Conservation (phyloP, 352 stramenopile species). For the Phytophthora syringae region DNA sequence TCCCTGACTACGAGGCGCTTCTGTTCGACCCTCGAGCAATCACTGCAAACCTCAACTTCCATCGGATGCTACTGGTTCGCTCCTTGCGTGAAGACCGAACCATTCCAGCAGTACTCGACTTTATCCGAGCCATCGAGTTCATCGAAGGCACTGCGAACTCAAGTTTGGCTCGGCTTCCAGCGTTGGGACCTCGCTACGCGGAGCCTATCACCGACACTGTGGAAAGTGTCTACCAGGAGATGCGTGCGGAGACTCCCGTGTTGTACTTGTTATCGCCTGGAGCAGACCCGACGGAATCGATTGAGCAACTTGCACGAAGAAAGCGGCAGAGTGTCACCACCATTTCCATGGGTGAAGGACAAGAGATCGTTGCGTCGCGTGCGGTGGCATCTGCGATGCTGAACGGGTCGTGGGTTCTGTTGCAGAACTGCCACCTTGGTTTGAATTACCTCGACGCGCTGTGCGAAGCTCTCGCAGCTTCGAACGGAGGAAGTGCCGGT, state of each 20-base stretch:
- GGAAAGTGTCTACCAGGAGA: conserved; percentile 73
- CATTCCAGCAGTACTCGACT: conserved; percentile 70
- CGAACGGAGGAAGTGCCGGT: conserved; percentile 19
- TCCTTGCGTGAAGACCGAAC: conserved; percentile 78
- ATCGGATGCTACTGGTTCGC: conserved; percentile 71
- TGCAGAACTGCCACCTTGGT: conserved; percentile 84
- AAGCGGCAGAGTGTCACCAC: conserved; percentile 70
- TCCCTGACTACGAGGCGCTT: conserved; percentile 75
- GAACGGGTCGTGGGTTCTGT: conserved; percentile 81
- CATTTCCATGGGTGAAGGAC: conserved; percentile 84
- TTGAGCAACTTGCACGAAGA: conserved; percentile 73
- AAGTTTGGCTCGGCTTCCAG: conserved; percentile 49
- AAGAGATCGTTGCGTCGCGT: conserved; percentile 64
- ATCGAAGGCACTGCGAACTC: conserved; percentile 50
- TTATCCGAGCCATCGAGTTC: conserved; percentile 67
- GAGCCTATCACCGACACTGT: conserved; percentile 77
- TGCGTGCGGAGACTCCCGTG: conserved; percentile 67
- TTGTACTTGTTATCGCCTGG: conserved; percentile 78
- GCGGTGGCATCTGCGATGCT: conserved; percentile 65
- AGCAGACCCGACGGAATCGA: conserved; percentile 75
- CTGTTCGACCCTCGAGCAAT: conserved; percentile 71
- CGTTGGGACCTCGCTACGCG: conserved; percentile 64
- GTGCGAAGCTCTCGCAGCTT: conserved; percentile 50
- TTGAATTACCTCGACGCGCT: conserved; percentile 73
- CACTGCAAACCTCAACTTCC: conserved; percentile 72